phyloP scores from a whole-genome alignment of 768 basidiomycete species.

The Russula compacta region DNA sequence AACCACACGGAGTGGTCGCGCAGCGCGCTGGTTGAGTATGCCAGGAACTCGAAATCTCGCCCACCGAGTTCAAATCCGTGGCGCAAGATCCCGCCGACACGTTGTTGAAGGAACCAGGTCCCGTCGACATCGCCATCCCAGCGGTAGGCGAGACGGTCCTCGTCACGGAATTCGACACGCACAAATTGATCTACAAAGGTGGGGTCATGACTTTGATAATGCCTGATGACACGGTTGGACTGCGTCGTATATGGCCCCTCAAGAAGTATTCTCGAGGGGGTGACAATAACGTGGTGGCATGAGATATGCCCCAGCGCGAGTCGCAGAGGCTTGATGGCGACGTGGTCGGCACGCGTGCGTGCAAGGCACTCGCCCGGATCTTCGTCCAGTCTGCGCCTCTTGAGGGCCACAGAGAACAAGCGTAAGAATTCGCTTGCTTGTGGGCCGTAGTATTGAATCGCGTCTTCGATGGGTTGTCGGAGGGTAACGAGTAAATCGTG shows the following conservation, averaged over 20 bases:
- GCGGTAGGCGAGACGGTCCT: constrained; percentile 64
- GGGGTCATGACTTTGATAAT: constrained; percentile 31
- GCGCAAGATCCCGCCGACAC: constrained; percentile 34
- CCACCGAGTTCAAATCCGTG: constrained; percentile 64
- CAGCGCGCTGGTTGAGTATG: constrained; percentile 71
- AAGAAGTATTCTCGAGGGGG: constrained; percentile 62
- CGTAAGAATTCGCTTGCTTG: constrained; percentile 44
- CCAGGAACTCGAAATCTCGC: constrained; percentile 67
- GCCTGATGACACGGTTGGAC: constrained; percentile 73
- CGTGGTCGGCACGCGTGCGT: constrained; percentile 26
- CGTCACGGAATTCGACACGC: constrained; percentile 79
- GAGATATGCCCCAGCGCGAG: constrained; percentile 38
- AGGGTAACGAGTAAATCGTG: constrained; percentile 41
- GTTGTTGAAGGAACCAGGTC: constrained; percentile 36
- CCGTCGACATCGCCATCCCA: constrained; percentile 65
- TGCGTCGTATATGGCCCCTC: constrained; percentile 72
- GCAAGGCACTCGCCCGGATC: constrained; percentile 39
- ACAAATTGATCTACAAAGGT: constrained; percentile 61
- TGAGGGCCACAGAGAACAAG: constrained; percentile 42
- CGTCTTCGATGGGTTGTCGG: constrained; percentile 33
- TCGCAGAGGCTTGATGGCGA: constrained; percentile 12
- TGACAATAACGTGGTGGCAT: constrained; percentile 71
- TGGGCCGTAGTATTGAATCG: constrained; percentile 28
- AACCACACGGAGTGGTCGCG: constrained; percentile 82
- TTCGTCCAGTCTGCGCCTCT: constrained; percentile 35